Base-by-base conservation (phyloP, 371 early-diverging fungal species). In the Funneliformis caledonium region DNA sequence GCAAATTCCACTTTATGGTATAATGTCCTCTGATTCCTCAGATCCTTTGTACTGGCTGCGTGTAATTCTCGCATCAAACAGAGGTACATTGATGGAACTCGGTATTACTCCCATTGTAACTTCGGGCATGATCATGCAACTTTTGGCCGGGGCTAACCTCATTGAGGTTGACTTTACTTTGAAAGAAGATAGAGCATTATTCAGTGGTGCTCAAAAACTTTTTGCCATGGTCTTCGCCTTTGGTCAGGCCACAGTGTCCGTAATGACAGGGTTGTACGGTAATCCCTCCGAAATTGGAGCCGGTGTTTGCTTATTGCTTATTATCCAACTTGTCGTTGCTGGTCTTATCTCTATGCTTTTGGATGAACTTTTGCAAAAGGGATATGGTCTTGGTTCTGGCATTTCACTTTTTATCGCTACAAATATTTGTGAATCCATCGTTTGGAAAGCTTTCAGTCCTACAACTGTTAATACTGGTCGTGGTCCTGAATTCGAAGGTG, bases 311-410 rank as follows among this genome's bases (percentile, higher is more conserved):
- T 85, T 96, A 82, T 87, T 99, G 69, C 91, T 99, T 81, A 90
- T 99, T 62, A 89, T 98, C 75, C 99, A 99, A 91, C 89, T 99
- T 74, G 94, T 97, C 80, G 92, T 99, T 83, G 97, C 99, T 61
- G 99, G 99, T 72, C 85, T 98, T 59, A 96, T 99, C 81, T 97
- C 97, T 81, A 96, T 99, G 88, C 89, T 99, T 22, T 91, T 99
- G 82, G 99, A 99, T 87, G 99, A 99, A 91, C 92, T 99, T 82
- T 92, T 99, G 81, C 99, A 99, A 89, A 99, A 99, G 91, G 99
- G 99, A n/a, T 99, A 99, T 84, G 99, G 99, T 83, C 91, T 99
- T 77, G 99, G 99, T 45, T 99, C 99, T 48, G 99, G 99, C 82
- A 99, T 99, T 84, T 98, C 98, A 82, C 91, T 99, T 82, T 99